A percentile compares a stretch with the other conserved stretches of the same genome.
Evolutionary conservation across 768 basidiomycete genomes (phyloP).

Genomic region (Lactifluus subvellereus): DNA sequence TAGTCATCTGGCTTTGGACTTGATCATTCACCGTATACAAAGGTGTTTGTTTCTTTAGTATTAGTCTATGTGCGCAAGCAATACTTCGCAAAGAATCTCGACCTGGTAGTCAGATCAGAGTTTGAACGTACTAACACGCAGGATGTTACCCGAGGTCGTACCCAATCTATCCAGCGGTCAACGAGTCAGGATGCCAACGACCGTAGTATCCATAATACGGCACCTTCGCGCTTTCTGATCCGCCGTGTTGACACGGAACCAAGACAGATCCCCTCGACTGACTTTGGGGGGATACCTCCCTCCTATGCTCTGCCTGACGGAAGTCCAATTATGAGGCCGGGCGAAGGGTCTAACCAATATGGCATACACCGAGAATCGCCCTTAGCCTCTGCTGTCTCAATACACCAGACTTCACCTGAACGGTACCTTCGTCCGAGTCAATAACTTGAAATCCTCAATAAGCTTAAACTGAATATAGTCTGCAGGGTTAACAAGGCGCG

Average conservation of each 20-base stretch:
- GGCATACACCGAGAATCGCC: background rate
- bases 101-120: slow-evolving; percentile 21
- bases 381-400: background rate
- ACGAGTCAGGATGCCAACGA: background rate
- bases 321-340: background rate
- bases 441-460: background rate
- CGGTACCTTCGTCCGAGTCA: background rate
- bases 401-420: background rate
- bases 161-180: background rate
- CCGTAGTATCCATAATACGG: background rate
- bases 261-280: background rate
- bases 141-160: background rate
- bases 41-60: slow-evolving; percentile 37
- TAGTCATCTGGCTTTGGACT: background rate
- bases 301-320: background rate
- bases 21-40: slow-evolving; percentile 3
- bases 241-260: slow-evolving; percentile 1
- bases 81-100: slow-evolving; percentile 18
- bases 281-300: background rate
- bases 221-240: background rate
- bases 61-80: slow-evolving; percentile 36
- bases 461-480: background rate
- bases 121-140: slow-evolving; percentile 19
- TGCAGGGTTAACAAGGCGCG: background rate
- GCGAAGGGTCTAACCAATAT: background rate